A percentile compares a stretch with the other conserved stretches of the same genome.
These are phyloP conservation scores for Suillus fuscotomentosus DNA, from an alignment of 768 basidiomycete genomes.

Conservation along the genomic window DNA sequence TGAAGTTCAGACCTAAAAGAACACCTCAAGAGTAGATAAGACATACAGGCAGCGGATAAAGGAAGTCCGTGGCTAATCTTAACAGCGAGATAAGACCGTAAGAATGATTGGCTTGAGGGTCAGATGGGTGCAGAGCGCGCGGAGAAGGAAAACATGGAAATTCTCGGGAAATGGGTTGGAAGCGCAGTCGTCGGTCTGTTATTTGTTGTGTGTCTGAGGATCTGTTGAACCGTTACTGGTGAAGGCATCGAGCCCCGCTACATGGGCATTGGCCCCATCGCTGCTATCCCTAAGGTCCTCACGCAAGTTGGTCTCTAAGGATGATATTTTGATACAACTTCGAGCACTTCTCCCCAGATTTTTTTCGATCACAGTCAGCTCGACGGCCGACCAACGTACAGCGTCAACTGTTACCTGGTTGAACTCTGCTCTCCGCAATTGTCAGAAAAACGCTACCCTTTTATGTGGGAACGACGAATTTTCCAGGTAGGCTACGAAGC, in stretches of 20 bases:
- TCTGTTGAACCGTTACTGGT: conserved; percentile 3
- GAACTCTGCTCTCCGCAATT: too few relatives aligned
- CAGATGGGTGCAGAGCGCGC: conserved; percentile 46
- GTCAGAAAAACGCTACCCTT: too few relatives aligned
- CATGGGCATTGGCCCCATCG: conserved; percentile 75
- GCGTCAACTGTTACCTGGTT: too few relatives aligned
- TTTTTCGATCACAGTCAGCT: too few relatives aligned
- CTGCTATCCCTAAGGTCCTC: conserved; percentile 69
- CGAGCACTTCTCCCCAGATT: too few relatives aligned
- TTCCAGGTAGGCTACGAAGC: too few relatives aligned
- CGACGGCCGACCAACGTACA: too few relatives aligned
- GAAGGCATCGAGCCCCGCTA: conserved; percentile 72
- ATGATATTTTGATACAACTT: conserved; percentile 44
- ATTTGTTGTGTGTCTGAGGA: background rate
- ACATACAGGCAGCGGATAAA: background rate
- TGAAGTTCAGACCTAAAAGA: background rate
- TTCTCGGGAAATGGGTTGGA: conserved; percentile 85
- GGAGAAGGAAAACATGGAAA: conserved; percentile 70
- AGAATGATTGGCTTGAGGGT: background rate
- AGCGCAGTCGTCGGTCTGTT: conserved; percentile 71
- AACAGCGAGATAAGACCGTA: background rate
- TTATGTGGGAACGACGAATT: too few relatives aligned
- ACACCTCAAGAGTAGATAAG: background rate
- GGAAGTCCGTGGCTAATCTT: background rate
- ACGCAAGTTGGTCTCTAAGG: conserved; percentile 60